Conservation (phyloP, 768 basidiomycete species). For the Cystofilobasidium macerans region DNA sequence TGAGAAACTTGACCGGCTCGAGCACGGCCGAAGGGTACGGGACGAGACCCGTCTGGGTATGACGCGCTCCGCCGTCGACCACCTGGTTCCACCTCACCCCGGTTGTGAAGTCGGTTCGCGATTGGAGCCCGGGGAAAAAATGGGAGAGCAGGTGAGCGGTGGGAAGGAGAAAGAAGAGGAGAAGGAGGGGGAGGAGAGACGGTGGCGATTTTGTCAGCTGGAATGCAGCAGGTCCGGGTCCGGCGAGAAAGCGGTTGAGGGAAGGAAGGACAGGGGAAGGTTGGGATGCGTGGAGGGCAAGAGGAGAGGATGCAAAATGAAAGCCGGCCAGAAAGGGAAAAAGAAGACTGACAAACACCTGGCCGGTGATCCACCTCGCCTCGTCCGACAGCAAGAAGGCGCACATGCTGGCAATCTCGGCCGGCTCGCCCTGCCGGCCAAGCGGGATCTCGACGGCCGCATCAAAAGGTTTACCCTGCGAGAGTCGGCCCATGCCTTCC, state of each 20-base stretch:
- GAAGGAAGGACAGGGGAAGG: too few species aligned
- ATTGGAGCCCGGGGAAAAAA: too few species aligned
- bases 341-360: conserved; percentile 45
- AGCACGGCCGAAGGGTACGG: conserved; percentile 36
- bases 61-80: conserved; percentile 38
- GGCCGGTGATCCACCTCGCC: conserved; percentile 54
- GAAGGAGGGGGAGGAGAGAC: too few species aligned
- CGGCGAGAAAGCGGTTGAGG: too few species aligned
- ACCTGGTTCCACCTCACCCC: too few species aligned
- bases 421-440: conserved; percentile 32
- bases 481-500: conserved; percentile 46
- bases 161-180: neutral
- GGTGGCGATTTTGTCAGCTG: too few species aligned
- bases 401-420: conserved; percentile 59
- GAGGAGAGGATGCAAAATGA: too few species aligned
- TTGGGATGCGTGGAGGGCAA: too few species aligned
- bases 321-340: neutral
- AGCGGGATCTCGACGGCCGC: conserved; percentile 27
- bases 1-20: conserved; percentile 31
- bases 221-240: too few species aligned
- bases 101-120: too few species aligned
- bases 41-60: conserved; percentile 28
- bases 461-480: conserved; percentile 18
- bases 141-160: neutral
- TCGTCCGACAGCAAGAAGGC: conserved; percentile 71